Conservation (phyloP, 805 yeast genomes). For the Debaryomyces tyrocola region DNA sequence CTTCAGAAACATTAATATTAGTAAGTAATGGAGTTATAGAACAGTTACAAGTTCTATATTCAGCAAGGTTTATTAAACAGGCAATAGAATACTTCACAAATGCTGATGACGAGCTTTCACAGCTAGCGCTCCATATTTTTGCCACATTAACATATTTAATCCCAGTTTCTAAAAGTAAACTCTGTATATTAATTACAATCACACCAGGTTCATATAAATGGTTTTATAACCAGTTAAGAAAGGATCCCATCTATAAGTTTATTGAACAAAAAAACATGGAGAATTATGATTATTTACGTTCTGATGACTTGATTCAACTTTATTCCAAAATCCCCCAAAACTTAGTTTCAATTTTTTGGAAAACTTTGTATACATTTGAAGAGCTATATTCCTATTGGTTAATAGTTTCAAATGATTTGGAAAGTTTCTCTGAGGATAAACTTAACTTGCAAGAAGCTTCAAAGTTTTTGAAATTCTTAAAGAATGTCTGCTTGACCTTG, state of each 20-base stretch:
- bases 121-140: slow-evolving; percentile 16
- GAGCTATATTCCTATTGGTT: slow-evolving; percentile 69
- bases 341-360: slow-evolving; percentile 25
- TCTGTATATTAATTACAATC: slow-evolving; percentile 42
- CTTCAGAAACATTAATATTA: slow-evolving; percentile 10
- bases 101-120: slow-evolving; percentile 3
- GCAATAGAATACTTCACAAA: slow-evolving; percentile 15
- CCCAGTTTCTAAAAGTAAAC: slow-evolving; percentile 35
- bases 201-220: slow-evolving; percentile 39
- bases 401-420: slow-evolving; percentile 65
- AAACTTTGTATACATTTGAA: slow-evolving; percentile 47
- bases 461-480: slow-evolving; percentile 48
- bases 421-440: slow-evolving; percentile 46
- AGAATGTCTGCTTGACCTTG: slow-evolving; percentile 48
- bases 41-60: slow-evolving; percentile 16
- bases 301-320: slow-evolving; percentile 7
- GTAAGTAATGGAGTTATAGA: slow-evolving; percentile 4
- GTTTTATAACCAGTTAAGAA: slow-evolving; percentile 26
- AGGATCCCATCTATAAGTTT: slow-evolving; percentile 13
- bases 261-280: slow-evolving; percentile 6
- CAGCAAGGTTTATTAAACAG: slow-evolving; percentile 19
- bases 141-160: slow-evolving; percentile 35
- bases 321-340: slow-evolving; percentile 3
- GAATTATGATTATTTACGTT: slow-evolving; percentile 12
- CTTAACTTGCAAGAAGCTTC: slow-evolving; percentile 38